phyloP scores from a whole-genome alignment of 73 alveolate genomes.

The Uronychia setigera region DNA sequence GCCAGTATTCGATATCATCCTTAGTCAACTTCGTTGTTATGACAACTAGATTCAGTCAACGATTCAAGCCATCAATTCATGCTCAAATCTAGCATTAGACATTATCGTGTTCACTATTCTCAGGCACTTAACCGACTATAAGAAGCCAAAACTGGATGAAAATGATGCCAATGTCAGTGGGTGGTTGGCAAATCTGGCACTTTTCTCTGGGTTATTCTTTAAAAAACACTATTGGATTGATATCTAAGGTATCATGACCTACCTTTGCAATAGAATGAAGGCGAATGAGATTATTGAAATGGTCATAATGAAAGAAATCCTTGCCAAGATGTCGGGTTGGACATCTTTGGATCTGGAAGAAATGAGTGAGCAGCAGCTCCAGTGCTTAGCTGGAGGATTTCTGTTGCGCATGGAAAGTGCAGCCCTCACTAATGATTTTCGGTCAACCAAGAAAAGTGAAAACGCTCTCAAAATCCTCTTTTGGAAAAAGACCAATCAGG shows the following conservation, averaged over 20 bases:
- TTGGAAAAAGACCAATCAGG: slow-evolving; percentile 27
- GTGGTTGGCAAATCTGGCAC: slow-evolving; percentile 63
- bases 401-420: slow-evolving; percentile 50
- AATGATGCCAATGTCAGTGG: slow-evolving; percentile 35
- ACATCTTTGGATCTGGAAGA: slow-evolving; percentile 49
- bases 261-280: slow-evolving; percentile 39
- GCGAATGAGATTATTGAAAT: slow-evolving; percentile 37
- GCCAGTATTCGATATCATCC: slow-evolving; percentile 27
- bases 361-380: slow-evolving; percentile 50
- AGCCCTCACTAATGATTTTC: slow-evolving; percentile 29
- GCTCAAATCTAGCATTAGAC: slow-evolving; percentile 44
- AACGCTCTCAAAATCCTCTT: slow-evolving; percentile 29
- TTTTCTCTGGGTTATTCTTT: slow-evolving; percentile 59
- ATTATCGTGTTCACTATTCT: slow-evolving; percentile 46
- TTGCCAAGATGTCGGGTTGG: slow-evolving; percentile 77
- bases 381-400: slow-evolving; percentile 70
- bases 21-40: slow-evolving; percentile 34
- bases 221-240: slow-evolving; percentile 55
- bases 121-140: slow-evolving; percentile 38
- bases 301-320: slow-evolving; percentile 45
- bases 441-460: slow-evolving; percentile 48
- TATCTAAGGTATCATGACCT: slow-evolving; percentile 41
- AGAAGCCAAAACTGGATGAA: slow-evolving; percentile 20
- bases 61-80: slow-evolving; percentile 27
- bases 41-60: slow-evolving; percentile 57